These are phyloP conservation scores for Candida ipomoeae DNA, from an alignment of 805 yeast genomes.

Conservation along the genomic window DNA sequence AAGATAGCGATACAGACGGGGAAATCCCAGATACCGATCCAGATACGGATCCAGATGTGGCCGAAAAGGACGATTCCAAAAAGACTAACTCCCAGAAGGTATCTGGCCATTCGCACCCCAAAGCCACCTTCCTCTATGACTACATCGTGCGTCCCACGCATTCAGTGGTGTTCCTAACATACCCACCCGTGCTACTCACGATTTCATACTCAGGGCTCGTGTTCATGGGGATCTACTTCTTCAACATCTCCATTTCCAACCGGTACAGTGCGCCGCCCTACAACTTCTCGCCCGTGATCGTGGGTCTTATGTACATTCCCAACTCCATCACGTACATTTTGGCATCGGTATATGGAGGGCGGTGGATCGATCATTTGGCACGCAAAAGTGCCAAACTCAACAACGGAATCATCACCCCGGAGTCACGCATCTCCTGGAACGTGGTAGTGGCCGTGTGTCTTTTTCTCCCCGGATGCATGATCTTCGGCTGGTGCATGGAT, in stretches of 20 bases:
- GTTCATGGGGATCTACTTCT: constrained; percentile 65
- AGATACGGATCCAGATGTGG: no score
- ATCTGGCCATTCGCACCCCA: background rate
- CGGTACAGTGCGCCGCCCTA: constrained; percentile 64
- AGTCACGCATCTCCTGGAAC: constrained; percentile 74
- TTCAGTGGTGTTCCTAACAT: constrained; percentile 54
- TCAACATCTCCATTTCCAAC: constrained; percentile 69
- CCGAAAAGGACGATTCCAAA: background rate
- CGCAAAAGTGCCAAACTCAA: constrained; percentile 48
- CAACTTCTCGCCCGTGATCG: constrained; percentile 57
- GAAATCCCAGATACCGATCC: no score
- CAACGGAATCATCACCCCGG: constrained; percentile 68
- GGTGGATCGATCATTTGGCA: constrained; percentile 66
- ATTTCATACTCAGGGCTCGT: constrained; percentile 65
- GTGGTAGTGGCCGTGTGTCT: constrained; percentile 59
- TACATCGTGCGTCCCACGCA: constrained; percentile 57
- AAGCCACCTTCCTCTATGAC: constrained; percentile 33
- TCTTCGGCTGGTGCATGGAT: constrained; percentile 81
- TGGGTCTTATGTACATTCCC: constrained; percentile 78
- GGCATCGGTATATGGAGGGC: constrained; percentile 78
- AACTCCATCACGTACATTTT: constrained; percentile 73
- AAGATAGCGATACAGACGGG: no score
- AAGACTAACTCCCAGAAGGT: background rate
- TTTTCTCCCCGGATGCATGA: constrained; percentile 61
- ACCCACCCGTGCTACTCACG: constrained; percentile 72